Conservation (phyloP, 495 filamentous ascomycete species). For the Aspergillus ellipticus region DNA sequence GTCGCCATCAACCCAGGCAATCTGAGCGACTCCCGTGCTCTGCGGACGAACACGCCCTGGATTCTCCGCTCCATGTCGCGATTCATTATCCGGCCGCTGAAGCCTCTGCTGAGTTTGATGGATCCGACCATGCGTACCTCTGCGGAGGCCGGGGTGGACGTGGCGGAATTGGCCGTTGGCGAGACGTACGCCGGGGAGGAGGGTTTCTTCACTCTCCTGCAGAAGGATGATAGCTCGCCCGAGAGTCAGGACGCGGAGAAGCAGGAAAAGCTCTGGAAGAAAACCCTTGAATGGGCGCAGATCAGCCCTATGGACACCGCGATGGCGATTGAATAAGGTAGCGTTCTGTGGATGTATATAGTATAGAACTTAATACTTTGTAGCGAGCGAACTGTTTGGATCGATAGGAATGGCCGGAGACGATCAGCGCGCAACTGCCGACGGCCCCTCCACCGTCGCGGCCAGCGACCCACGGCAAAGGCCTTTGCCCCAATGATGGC, state of each 20-base stretch:
- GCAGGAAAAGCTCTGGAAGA: slow-evolving; percentile 42
- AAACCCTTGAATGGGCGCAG: slow-evolving; percentile 39
- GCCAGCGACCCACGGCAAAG: slow-evolving; percentile 28
- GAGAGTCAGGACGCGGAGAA: slow-evolving; percentile 35
- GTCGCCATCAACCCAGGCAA: slow-evolving; percentile 46
- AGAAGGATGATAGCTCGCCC: slow-evolving; percentile 33
- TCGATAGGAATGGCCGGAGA: slow-evolving; percentile 15
- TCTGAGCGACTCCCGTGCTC: slow-evolving; percentile 41
- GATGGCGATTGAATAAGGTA: neutral
- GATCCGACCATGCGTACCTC: slow-evolving; percentile 27
- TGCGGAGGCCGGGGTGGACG: slow-evolving; percentile 34
- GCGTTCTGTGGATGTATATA: too few relatives aligned
- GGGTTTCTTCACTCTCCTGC: slow-evolving; percentile 38
- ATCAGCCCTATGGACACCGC: slow-evolving; percentile 1
- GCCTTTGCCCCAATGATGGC: slow-evolving; percentile 9
- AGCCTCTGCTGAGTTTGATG: slow-evolving; percentile 30
- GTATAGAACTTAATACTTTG: too few relatives aligned
- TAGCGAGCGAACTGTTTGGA: too few relatives aligned
- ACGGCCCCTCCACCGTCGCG: slow-evolving; percentile 14
- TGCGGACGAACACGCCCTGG: slow-evolving; percentile 36
- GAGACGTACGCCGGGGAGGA: slow-evolving; percentile 25
- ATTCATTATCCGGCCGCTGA: slow-evolving; percentile 21
- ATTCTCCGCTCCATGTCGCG: neutral
- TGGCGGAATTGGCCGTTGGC: slow-evolving; percentile 27
- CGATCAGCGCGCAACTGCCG: slow-evolving; percentile 23